Conservation (phyloP, 1,139 yeast species). For the Suhomyces coccinellae region DNA sequence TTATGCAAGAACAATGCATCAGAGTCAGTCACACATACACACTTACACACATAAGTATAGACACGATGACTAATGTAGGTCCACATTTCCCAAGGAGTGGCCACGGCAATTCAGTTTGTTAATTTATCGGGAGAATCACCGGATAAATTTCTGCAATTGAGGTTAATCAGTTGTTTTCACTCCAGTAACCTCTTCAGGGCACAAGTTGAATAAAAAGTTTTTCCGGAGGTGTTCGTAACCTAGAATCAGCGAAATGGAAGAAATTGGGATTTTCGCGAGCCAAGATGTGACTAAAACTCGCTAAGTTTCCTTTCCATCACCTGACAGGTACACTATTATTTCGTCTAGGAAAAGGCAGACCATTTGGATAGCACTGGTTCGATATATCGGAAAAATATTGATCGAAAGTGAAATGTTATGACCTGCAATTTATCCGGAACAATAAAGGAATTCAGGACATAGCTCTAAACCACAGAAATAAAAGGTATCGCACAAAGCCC, state of each 20-base stretch:
- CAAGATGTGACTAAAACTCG: neutral
- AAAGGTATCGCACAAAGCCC: conserved; percentile 1
- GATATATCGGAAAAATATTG: neutral
- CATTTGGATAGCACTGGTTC: neutral
- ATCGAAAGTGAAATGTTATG: neutral
- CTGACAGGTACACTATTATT: neutral
- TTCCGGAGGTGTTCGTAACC: conserved; percentile 2
- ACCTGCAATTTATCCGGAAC: conserved; percentile 2
- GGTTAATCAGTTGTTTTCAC: neutral
- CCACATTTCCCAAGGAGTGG: too few relatives aligned
- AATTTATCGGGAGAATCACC: neutral
- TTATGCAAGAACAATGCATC: too few relatives aligned
- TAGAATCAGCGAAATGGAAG: neutral
- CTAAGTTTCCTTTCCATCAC: neutral
- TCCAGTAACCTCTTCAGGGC: neutral
- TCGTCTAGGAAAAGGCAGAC: neutral
- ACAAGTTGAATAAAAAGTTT: neutral
- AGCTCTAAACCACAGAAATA: conserved; percentile 1
- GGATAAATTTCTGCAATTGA: neutral
- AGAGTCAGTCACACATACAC: too few relatives aligned
- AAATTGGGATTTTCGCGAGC: neutral
- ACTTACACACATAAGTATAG: too few relatives aligned
- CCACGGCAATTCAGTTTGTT: neutral
- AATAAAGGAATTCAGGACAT: neutral
- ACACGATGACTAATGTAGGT: too few relatives aligned